phyloP scores from a whole-genome alignment of 106 monocot genomes.

The Platanthera guangdongensis region DNA sequence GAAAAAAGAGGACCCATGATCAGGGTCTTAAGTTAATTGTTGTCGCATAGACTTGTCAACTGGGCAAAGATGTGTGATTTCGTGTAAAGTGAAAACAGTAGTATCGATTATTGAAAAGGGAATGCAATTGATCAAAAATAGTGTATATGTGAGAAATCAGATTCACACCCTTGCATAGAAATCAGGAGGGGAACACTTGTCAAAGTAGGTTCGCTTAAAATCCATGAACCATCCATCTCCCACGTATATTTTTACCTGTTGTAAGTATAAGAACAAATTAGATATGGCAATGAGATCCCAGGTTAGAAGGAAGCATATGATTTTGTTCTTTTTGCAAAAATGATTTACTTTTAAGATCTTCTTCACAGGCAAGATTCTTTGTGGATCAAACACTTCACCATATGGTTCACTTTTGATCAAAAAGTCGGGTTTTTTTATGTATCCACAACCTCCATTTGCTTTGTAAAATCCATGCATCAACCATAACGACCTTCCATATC shows the following conservation, averaged over 20 bases:
- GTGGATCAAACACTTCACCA: conserved; percentile 60
- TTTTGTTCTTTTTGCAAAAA: neutral
- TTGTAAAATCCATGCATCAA: conserved; percentile 79
- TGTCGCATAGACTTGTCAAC: too few species aligned
- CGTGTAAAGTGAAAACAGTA: too few species aligned
- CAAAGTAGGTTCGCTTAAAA: conserved; percentile 22
- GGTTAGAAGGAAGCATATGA: neutral
- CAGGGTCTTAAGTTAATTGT: too few species aligned
- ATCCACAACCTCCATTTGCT: conserved; percentile 82
- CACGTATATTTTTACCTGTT: conserved; percentile 59
- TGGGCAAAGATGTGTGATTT: too few species aligned
- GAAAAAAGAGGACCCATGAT: too few species aligned
- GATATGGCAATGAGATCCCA: neutral
- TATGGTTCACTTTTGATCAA: conserved; percentile 33
- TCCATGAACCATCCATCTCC: conserved; percentile 54
- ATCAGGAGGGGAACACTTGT: conserved; percentile 22
- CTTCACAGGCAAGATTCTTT: conserved; percentile 35
- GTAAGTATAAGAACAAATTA: neutral
- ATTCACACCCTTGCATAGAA: conserved; percentile 4
- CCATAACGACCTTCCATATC: conserved; percentile 66
- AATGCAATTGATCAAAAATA: neutral
- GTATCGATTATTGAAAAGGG: too few species aligned
- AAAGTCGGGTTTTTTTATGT: conserved; percentile 74
- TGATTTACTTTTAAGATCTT: conserved; percentile 47
- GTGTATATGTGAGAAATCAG: neutral